Base-by-base conservation (phyloP, 2,329 filamentous ascomycete species). In the Trichoderma brevicompactum region DNA sequence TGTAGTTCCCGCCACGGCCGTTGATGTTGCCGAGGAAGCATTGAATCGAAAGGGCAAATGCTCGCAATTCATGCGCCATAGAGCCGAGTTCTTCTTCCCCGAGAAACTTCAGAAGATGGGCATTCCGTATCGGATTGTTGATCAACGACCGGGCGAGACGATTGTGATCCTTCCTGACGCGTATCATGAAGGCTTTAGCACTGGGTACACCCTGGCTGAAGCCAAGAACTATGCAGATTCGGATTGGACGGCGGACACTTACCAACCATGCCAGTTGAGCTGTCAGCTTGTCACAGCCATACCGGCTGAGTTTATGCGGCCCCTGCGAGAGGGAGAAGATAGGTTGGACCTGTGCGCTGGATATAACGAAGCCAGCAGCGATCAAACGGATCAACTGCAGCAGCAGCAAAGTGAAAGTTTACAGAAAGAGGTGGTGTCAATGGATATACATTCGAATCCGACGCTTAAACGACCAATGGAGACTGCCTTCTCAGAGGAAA, bases 61-160 rank as follows among this genome's bases (percentile, higher is more conserved):
- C 62, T 79, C 77, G 6, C 77, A 79, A 62, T 79, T 79, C 60
- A 79, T 79, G 77, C 75, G 77, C 19, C 77, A 79, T 68, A 73
- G 77, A 46, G 77, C 77, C 41, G 77, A 79, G 66, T 79, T 79
- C 68, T 75, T 79, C 69, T 79, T 79, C 59, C 77, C 77, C 1
- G 74, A 78, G 36, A 77, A 77, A 65, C 76, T 79, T 1, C 70
- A 76, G n/a, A 76, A 76, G 66, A 71, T 79, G 9, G 75, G 74
- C 9, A 76, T 79, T 7, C 77, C 77, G 0, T 76, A 72, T 64
- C 75, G 77, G 10, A 73, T 79, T 59, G 72, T 79, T 58, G 77
- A 79, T 41, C 77, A 79, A 59, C 72, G 76, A 1, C 76, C 77
- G 6, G 77, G 77, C 7, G 77, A 79, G 69, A 79, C 77, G 8